These are phyloP conservation scores for Raddia distichophylla DNA, from an alignment of 176 grass and related monocot genomes.

Conservation along the genomic window DNA sequence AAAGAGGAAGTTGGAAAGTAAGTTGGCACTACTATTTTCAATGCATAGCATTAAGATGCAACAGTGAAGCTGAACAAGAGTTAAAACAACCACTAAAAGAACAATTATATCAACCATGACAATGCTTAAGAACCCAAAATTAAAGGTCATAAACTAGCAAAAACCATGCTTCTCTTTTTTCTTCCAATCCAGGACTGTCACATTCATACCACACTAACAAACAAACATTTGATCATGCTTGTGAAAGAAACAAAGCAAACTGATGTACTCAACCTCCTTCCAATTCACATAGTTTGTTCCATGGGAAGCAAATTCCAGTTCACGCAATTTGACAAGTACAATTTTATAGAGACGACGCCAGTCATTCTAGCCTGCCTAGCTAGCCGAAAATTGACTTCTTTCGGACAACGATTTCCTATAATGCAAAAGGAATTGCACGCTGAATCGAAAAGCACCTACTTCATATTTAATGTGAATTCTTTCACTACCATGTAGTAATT, in stretches of 20 bases:
- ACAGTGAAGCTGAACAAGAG: conserved; percentile 13
- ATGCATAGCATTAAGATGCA: neutral
- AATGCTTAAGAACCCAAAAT: neutral
- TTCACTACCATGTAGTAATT: neutral
- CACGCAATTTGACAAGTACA: neutral
- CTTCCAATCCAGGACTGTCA: neutral
- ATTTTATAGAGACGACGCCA: neutral
- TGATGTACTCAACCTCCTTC: neutral
- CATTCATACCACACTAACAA: no score
- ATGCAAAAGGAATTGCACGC: neutral
- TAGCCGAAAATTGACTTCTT: neutral
- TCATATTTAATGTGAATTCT: neutral
- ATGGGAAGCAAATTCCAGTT: neutral
- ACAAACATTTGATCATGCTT: neutral
- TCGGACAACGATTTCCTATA: neutral
- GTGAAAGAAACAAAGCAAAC: neutral
- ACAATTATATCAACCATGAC: neutral
- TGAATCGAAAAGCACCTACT: neutral
- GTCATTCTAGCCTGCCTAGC: neutral
- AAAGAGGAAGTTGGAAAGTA: neutral
- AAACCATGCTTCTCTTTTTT: neutral
- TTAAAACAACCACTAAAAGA: neutral
- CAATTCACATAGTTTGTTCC: neutral
- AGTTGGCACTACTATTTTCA: neutral
- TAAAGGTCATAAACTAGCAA: conserved; percentile 1